These are phyloP conservation scores for Ustilago curta DNA, from an alignment of 1,284 basidiomycete genomes.

Conservation along the genomic window DNA sequence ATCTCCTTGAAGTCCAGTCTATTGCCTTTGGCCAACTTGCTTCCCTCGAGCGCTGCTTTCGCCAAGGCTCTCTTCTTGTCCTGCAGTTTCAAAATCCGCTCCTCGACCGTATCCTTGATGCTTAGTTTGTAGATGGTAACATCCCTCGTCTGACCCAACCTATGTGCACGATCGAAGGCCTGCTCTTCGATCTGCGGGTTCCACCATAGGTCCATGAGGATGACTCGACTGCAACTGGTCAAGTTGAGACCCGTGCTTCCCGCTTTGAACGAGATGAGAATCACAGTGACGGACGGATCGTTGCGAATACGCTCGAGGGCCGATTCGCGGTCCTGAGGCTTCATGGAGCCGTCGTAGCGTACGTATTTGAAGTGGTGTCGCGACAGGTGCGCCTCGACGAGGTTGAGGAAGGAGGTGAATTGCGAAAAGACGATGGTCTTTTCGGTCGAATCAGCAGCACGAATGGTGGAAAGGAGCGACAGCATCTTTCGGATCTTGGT, in stretches of 20 bases:
- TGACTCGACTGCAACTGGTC: slow-evolving; percentile 92
- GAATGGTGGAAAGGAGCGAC: slow-evolving; percentile 78
- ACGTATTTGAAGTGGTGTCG: slow-evolving; percentile 79
- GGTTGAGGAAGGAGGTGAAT: slow-evolving; percentile 89
- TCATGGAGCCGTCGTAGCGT: slow-evolving; percentile 90
- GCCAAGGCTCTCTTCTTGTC: slow-evolving; percentile 85
- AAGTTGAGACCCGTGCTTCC: slow-evolving; percentile 94
- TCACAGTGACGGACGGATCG: slow-evolving; percentile 76
- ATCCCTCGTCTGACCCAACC: slow-evolving; percentile 84
- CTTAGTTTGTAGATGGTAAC: slow-evolving; percentile 95
- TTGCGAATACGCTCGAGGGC: slow-evolving; percentile 80
- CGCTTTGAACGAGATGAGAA: slow-evolving; percentile 96
- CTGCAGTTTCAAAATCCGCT: slow-evolving; percentile 80
- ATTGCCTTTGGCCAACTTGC: slow-evolving; percentile 81
- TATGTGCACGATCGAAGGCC: slow-evolving; percentile 92
- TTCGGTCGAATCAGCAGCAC: slow-evolving; percentile 75
- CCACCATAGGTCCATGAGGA: slow-evolving; percentile 95
- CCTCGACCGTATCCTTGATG: slow-evolving; percentile 87
- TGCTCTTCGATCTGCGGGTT: slow-evolving; percentile 75
- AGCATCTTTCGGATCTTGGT: slow-evolving; percentile 89
- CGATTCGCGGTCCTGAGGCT: slow-evolving; percentile 79
- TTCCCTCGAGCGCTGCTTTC: slow-evolving; percentile 85
- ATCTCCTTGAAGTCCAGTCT: slow-evolving; percentile 42
- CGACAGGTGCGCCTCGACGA: slow-evolving; percentile 84
- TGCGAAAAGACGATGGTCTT: slow-evolving; percentile 87